phyloP scores from a whole-genome alignment of 2,329 filamentous ascomycete genomes.

The Arthroderma sp. region DNA sequence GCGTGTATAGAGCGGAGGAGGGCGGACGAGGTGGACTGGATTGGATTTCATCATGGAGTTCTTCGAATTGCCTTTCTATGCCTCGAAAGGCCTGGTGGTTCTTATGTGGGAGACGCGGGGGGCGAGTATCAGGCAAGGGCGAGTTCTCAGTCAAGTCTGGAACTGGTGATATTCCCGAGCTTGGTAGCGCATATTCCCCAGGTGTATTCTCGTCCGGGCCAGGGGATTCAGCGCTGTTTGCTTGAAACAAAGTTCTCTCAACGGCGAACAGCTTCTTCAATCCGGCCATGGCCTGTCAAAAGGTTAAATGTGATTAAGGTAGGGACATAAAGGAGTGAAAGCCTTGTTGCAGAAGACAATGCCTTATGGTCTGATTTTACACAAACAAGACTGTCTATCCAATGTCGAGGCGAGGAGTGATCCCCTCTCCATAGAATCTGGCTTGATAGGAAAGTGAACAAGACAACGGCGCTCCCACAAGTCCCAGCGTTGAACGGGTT shows the following conservation, averaged over 20 bases:
- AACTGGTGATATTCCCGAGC: not conserved
- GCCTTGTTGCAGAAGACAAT: no score
- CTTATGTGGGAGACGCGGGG: slow-evolving; percentile 14
- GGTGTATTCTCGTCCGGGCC: not conserved
- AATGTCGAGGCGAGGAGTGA: no score
- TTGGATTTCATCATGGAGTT: slow-evolving; percentile 24
- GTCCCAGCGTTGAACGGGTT: no score
- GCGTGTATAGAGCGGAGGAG: slow-evolving; percentile 16
- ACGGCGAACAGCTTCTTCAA: slow-evolving; percentile 9
- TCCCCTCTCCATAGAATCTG: no score
- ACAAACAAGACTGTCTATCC: no score
- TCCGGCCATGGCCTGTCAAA: slow-evolving; percentile 13
- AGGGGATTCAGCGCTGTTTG: slow-evolving; percentile 1
- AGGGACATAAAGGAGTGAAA: no score
- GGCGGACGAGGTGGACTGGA: slow-evolving; percentile 15
- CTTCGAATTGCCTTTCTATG: slow-evolving; percentile 28
- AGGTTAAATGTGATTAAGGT: no score
- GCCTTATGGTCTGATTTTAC: no score
- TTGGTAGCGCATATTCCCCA: not conserved
- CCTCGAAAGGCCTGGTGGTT: slow-evolving; percentile 21
- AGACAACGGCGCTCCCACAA: no score
- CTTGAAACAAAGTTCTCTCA: slow-evolving; percentile 8
- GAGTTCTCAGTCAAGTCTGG: not conserved
- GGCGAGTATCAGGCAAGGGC: slow-evolving; percentile 3
- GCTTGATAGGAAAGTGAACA: no score